A percentile compares a stretch with the other conserved stretches of the same genome.
Conservation (phyloP, 78 protist genomes). For the Planoprotostelium fungivorum region DNA sequence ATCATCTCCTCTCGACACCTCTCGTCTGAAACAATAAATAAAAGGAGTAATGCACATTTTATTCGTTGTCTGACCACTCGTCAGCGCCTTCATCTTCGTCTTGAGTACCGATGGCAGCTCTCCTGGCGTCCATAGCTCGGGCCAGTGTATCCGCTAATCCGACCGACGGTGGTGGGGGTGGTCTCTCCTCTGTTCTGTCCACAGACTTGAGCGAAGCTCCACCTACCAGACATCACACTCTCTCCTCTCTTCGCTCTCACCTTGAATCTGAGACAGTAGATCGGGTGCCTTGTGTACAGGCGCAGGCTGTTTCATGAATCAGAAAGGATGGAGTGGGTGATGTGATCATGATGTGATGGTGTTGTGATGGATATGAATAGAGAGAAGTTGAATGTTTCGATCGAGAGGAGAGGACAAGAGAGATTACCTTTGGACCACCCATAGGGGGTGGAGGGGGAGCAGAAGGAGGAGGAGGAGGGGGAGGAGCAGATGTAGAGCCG, state of each 20-base stretch:
- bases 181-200: slow-evolving; percentile 1
- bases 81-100: slow-evolving; percentile 54
- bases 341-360: background rate
- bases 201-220: slow-evolving; percentile 38
- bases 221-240: no score
- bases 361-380: slow-evolving; percentile 10
- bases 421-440: background rate
- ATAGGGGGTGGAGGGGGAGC: slow-evolving; percentile 38
- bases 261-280: slow-evolving; percentile 39
- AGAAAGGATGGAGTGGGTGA: slow-evolving; percentile 26
- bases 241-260: no score
- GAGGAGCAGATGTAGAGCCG: background rate
- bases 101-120: slow-evolving; percentile 58
- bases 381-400: background rate
- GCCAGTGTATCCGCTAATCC: slow-evolving; percentile 46
- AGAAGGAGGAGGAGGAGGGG: slow-evolving; percentile 14
- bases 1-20: no score
- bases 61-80: slow-evolving; percentile 48
- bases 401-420: background rate
- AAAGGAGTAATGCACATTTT: background rate
- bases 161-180: slow-evolving; percentile 28
- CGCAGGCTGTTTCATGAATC: slow-evolving; percentile 10
- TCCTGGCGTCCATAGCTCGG: slow-evolving; percentile 46
- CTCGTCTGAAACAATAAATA: no score
- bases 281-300: slow-evolving; percentile 62